phyloP scores from a whole-genome alignment of 495 filamentous ascomycete species.

The Collariella sp. region DNA sequence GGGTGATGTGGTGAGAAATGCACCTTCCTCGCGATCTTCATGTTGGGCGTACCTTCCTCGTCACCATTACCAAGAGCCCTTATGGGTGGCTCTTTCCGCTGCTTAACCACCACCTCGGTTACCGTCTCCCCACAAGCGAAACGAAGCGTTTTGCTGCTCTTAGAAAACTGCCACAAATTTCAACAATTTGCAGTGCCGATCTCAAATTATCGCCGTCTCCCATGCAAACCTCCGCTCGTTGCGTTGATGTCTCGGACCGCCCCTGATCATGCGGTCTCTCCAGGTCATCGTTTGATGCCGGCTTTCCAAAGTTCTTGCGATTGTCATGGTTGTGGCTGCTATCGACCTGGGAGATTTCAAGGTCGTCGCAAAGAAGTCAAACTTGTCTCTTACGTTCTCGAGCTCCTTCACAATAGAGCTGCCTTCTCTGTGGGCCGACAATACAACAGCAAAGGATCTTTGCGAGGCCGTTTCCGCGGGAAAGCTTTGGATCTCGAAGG shows the following conservation, averaged over 20 bases:
- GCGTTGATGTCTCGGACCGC: not conserved
- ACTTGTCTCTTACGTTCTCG: slow-evolving; percentile 13
- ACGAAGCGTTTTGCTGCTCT: too few species aligned
- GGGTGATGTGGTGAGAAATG: too few species aligned
- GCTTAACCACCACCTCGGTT: too few species aligned
- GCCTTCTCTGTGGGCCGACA: not conserved
- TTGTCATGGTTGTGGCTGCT: slow-evolving; percentile 10
- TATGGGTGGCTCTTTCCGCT: too few species aligned
- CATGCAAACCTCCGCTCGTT: not conserved
- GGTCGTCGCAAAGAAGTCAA: slow-evolving; percentile 11
- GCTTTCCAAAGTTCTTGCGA: not conserved
- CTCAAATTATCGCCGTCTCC: not conserved
- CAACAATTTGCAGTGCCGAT: too few species aligned
- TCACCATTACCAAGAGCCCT: too few species aligned
- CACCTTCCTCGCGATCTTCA: too few species aligned
- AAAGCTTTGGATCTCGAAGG: slow-evolving; percentile 23
- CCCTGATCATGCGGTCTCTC: not conserved
- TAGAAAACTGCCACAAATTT: too few species aligned
- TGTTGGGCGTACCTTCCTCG: too few species aligned
- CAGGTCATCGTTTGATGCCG: not conserved
- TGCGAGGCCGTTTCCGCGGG: slow-evolving; percentile 9
- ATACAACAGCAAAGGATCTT: slow-evolving; percentile 12
- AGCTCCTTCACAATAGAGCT: slow-evolving; percentile 12
- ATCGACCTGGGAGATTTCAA: slow-evolving; percentile 19
- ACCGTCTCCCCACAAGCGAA: too few species aligned